These are phyloP conservation scores for Polygonum maritimum DNA, from an alignment of 148 eudicot species.

Conservation along the genomic window DNA sequence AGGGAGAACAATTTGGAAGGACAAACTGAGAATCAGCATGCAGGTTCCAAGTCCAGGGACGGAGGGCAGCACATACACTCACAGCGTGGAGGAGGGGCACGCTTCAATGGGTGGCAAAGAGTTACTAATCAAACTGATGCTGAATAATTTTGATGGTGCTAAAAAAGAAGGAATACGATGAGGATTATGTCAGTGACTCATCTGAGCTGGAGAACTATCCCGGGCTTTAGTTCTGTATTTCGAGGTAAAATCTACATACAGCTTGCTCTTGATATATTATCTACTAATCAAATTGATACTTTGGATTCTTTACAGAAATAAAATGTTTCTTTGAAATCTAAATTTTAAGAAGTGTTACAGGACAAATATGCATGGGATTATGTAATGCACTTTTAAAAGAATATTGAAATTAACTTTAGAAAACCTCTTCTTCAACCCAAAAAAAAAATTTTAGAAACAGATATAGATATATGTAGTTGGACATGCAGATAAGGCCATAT, in stretches of 20 bases:
- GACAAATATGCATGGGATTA: neutral
- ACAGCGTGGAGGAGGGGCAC: slow-evolving; percentile 63
- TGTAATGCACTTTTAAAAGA: too few species aligned
- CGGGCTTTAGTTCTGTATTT: neutral
- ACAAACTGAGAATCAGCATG: slow-evolving; percentile 29
- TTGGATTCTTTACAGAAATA: neutral
- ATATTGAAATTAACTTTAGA: too few species aligned
- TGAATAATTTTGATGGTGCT: slow-evolving; percentile 25
- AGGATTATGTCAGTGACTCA: neutral
- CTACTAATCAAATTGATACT: too few species aligned
- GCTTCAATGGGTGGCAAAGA: slow-evolving; percentile 31
- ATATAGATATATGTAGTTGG: too few species aligned
- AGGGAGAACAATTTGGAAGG: slow-evolving; percentile 27
- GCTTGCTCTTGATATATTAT: neutral
- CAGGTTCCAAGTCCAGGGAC: slow-evolving; percentile 44
- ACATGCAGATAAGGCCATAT: too few species aligned
- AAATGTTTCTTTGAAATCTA: neutral
- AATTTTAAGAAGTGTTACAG: neutral
- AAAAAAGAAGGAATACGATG: neutral
- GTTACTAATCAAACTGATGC: slow-evolving; percentile 19
- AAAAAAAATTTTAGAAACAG: too few species aligned
- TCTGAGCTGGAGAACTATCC: neutral
- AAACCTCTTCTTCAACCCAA: too few species aligned
- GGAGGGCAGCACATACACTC: slow-evolving; percentile 42
- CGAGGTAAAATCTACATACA: neutral